Conservation (phyloP, 495 filamentous ascomycete genomes). For the Trichoderma parareesei region DNA sequence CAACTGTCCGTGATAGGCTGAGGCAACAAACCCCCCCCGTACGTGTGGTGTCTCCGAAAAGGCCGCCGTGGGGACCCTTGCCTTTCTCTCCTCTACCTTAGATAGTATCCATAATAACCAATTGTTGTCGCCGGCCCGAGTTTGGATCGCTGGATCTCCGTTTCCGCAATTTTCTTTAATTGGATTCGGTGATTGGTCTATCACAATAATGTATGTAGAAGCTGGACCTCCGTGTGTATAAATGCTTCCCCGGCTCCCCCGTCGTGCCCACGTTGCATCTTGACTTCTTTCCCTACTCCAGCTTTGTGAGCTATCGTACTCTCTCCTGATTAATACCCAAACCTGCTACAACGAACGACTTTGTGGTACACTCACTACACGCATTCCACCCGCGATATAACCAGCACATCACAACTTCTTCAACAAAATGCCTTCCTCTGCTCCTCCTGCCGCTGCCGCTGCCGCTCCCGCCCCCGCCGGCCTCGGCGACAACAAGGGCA, state of each 20-base stretch:
- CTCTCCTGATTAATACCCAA: not conserved
- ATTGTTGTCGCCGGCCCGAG: not conserved
- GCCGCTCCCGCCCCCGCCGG: not conserved
- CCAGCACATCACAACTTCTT: not conserved
- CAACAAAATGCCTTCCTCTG: constrained; percentile 8
- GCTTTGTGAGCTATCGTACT: not conserved
- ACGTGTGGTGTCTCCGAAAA: too few relatives aligned
- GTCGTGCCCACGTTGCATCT: not conserved
- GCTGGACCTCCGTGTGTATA: too few relatives aligned
- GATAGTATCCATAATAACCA: not conserved
- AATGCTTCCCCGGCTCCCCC: not conserved
- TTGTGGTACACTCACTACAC: too few relatives aligned
- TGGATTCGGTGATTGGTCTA: not conserved
- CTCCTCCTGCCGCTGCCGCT: not conserved
- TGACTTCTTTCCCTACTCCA: not conserved
- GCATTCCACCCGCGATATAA: too few relatives aligned
- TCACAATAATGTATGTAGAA: too few relatives aligned
- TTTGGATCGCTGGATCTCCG: not conserved
- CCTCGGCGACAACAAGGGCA: constrained; percentile 20
- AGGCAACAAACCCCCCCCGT: too few relatives aligned
- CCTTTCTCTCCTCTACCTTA: not conserved
- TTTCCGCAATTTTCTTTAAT: not conserved
- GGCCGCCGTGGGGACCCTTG: too few relatives aligned
- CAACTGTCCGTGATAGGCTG: too few relatives aligned
- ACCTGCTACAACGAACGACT: not conserved